phyloP scores from a whole-genome alignment of 345 rosid genomes.

The Syzygium grande region DNA sequence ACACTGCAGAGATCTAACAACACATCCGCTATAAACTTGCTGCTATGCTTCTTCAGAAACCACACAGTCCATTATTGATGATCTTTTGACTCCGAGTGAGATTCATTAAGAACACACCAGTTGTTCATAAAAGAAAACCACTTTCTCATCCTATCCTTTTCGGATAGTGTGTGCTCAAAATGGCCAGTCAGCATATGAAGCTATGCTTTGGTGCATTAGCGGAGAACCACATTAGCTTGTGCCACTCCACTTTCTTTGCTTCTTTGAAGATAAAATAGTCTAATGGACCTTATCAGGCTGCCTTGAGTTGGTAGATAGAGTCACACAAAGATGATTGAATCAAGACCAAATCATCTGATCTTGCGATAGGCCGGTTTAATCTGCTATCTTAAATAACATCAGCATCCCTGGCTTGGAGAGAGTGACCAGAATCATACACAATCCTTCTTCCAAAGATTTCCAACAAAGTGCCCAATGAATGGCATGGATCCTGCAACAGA shows the following conservation, averaged over 20 bases:
- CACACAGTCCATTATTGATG: neutral
- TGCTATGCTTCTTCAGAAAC: neutral
- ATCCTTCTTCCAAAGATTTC: neutral
- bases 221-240: neutral
- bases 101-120: neutral
- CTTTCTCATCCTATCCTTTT: neutral
- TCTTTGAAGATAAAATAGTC: neutral
- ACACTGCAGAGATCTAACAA: neutral
- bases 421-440: neutral
- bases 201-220: neutral
- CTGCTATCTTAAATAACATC: neutral
- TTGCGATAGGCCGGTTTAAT: neutral
- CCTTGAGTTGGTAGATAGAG: neutral
- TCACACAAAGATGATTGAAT: neutral
- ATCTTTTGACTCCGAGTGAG: neutral
- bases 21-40: neutral
- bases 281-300: neutral
- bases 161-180: neutral
- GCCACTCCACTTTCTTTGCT: neutral
- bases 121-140: neutral
- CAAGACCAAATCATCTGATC: neutral
- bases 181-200: neutral
- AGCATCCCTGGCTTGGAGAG: neutral
- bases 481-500: neutral
- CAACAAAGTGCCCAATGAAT: neutral